Base-by-base conservation (phyloP, 2,329 filamentous ascomycete species). In the Fusarium bactridioides region DNA sequence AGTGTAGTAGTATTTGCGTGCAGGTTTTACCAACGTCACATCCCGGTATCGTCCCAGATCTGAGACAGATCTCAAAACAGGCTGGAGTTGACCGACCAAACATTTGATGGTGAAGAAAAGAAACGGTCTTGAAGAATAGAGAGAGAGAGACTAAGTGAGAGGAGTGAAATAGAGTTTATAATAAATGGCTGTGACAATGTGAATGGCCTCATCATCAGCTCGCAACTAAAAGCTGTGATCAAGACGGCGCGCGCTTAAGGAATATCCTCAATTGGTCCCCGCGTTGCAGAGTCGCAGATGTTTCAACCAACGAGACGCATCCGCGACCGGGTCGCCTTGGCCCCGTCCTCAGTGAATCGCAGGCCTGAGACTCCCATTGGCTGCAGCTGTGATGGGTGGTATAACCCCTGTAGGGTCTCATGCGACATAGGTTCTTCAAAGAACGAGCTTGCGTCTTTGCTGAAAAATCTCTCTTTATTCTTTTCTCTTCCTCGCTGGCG, bases 401-500 rank as follows among this genome's bases (percentile, higher is more conserved):
- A 7, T 7, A 12, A 70, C 61, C 75, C 75, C 75, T 77, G 75
- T 58, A 43, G 2, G 50, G 50, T 54, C 58, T 57, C 35, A 58
- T 58, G 61, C 60, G 31, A 27, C 25, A 48, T 29, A n/a, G 38
- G 38, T 40, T 45, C 29, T 55, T 35, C 33, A 58, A 50, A 37
- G 33, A 19, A 37, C 16, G 18, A 37, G 16, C 31, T 33, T 33
- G 31, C 10, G 13, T 51, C 23, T 27, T 19, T 27, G 25, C n/a
- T 23, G 27, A 8, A 33, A 44, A 64, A 35, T 31, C 51, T 45
- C 35, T 54, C 41, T 51, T 51, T 58, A 51, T 58, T 41, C 57
- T 72, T 48, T 73, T 67, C 64, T 60, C 68, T 70, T 63, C 69
- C 74, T 77, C 73, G 75, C 75, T 76, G 74, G 75, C 75, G 75